Base-by-base conservation (phyloP, 768 basidiomycete genomes). In the Hygrophoropsis aurantiaca region DNA sequence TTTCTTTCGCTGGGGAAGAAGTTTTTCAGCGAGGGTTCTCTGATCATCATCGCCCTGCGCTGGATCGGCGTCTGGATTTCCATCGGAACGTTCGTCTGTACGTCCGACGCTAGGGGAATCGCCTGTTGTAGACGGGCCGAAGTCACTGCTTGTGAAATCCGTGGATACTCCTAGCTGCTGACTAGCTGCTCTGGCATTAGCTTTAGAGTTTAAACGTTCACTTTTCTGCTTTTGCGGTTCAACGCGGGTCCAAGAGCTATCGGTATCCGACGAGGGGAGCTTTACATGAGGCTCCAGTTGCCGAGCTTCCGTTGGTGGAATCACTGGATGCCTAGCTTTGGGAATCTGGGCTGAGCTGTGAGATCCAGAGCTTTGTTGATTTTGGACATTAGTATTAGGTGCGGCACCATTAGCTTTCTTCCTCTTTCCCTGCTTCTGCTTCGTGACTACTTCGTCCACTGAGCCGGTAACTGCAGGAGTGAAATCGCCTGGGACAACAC, bases 181-280 rank as follows among this genome's bases (percentile, higher is more conserved):
- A 18, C 42, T 35, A 41, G 18, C 34, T 35, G 42, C 41, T 23
- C 42, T 44, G 24, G 51, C 44, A 27, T 43, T 13, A n/a, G 58
- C 37, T 41, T 34, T 37, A 33, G 56, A 46, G 25, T 16, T 16
- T 49, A 53, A 42, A 32, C 38, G 48, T 19, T 37, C 32, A 9
- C 30, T 11, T 13, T 16, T 16, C 57, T 53, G 70, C 44, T 68
- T 71, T n/a, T 69, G 70, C 23, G 75, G 67, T 52, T 79, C 77
- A n/a, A 88, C 81, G 46, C 81, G 82, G 18, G 85, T 87, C 87
- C 87, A 88, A 4, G 82, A 81, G 26, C 75, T 72, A 52, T 85
- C 82, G 2, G 77, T 79, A 49, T 79, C 79, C 13, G 61, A 59
- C 16, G 56, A 51, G 4, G 57, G 56, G 3, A 57, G 41, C 4